These are phyloP conservation scores for Ophiocytium majus DNA, from an alignment of 352 stramenopile genomes.

Conservation along the genomic window DNA sequence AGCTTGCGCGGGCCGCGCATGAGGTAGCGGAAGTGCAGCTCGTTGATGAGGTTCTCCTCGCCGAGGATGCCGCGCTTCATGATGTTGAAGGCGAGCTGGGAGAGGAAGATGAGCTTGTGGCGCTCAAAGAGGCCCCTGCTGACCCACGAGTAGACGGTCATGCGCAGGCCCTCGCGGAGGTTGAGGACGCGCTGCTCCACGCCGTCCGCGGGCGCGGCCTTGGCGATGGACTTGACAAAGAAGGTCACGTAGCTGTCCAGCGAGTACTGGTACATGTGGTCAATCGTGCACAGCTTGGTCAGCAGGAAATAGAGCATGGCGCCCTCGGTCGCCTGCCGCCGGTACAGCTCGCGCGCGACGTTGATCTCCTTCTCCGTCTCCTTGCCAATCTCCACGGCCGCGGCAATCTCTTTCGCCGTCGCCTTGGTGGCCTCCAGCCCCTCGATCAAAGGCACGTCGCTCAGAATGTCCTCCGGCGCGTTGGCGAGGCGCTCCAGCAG, in stretches of 20 bases:
- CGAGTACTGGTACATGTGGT: slow-evolving; percentile 98
- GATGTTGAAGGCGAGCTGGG: slow-evolving; percentile 93
- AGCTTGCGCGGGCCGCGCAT: slow-evolving; percentile 58
- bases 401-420: slow-evolving; percentile 88
- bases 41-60: slow-evolving; percentile 84
- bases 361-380: slow-evolving; percentile 91
- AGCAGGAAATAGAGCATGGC: slow-evolving; percentile 97
- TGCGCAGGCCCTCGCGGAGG: slow-evolving; percentile 84
- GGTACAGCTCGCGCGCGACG: slow-evolving; percentile 87
- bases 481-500: slow-evolving; percentile 90
- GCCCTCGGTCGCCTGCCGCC: slow-evolving; percentile 84
- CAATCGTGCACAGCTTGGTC: slow-evolving; percentile 84
- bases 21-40: slow-evolving; percentile 81
- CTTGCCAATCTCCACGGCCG: slow-evolving; percentile 87
- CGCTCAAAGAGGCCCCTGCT: slow-evolving; percentile 88
- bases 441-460: slow-evolving; percentile 91
- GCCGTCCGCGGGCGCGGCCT: slow-evolving; percentile 75
- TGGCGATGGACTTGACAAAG: slow-evolving; percentile 92
- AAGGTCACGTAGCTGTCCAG: slow-evolving; percentile 94
- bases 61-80: slow-evolving; percentile 92
- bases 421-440: slow-evolving; percentile 90
- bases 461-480: slow-evolving; percentile 91
- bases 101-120: slow-evolving; percentile 95
- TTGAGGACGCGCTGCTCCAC: slow-evolving; percentile 83
- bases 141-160: slow-evolving; percentile 95